Base-by-base conservation (phyloP, 768 basidiomycete species). In the Strobilomyces echinocephalus region DNA sequence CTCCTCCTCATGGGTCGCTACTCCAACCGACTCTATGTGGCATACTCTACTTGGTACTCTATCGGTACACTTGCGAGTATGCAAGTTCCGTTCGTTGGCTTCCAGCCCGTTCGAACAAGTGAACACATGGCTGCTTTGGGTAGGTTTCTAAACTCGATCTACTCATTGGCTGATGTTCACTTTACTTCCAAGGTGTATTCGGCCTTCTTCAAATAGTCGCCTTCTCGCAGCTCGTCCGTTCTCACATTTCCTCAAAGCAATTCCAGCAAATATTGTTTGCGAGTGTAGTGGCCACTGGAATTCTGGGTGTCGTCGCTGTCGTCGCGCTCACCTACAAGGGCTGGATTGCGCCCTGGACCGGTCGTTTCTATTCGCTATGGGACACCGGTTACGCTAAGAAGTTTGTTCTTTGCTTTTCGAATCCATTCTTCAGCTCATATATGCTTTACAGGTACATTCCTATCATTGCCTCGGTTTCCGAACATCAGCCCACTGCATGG, bases 401-500 rank as follows among this genome's bases (percentile, higher is more conserved):
- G 92, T 95, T 64, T 34, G 78, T 70, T 24, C 57, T 30, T 42
- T 40, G 26, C 14, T 1, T 16, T 49, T 8, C 38, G 52, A 18
- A n/a, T 46, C 4, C 7, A 9, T 20, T 15, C 10, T 46, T 26
- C 21, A 31, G 28, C 46, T 58, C 52, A 54, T 38, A 44, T 33
- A n/a, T 52, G 24, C 12, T 0, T 49, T 46, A 45, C 63, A 91
- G 90, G 64, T 88, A 93, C 66, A 92, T 97, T 62, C 95, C 95
- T 26, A 97, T 97, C 73, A 98, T 99, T 62, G 97, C 97, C 10
- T 97, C 95, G 16, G 97, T 99, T 35, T 97, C 94, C 18, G 97
- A 98, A 74, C 97, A 99, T 74, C 97, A 99, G 69, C 97, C 97
- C 16, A 98, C 97, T 6, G 97, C 97, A 35, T 99, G 97, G 97